Conservation (phyloP, 2,329 filamentous ascomycete species). For the Emydomyces testavorans region DNA sequence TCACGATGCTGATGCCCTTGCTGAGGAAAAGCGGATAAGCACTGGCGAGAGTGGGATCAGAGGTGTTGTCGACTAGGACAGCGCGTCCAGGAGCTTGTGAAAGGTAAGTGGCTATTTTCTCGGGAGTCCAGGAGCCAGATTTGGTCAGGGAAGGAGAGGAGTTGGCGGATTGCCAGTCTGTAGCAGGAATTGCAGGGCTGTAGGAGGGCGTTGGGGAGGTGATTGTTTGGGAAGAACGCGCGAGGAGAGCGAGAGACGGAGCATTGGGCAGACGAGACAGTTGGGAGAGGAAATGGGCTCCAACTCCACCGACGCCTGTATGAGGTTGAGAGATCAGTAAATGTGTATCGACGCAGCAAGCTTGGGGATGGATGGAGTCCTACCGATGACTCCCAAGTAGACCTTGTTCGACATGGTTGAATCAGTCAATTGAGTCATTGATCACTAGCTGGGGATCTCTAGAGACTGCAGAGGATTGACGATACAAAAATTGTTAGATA, state of each 20-base stretch:
- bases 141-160: slow-evolving; percentile 49
- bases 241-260: slow-evolving; percentile 70
- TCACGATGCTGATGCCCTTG: slow-evolving; percentile 79
- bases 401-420: slow-evolving; percentile 27
- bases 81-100: slow-evolving; percentile 64
- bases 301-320: slow-evolving; percentile 80
- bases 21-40: slow-evolving; percentile 70
- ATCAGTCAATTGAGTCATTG: slow-evolving; percentile 6
- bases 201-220: slow-evolving; percentile 59
- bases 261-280: slow-evolving; percentile 58
- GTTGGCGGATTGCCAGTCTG: slow-evolving; percentile 49
- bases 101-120: slow-evolving; percentile 67
- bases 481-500: neutral
- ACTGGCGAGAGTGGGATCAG: slow-evolving; percentile 72
- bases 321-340: slow-evolving; percentile 12
- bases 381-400: slow-evolving; percentile 36
- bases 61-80: slow-evolving; percentile 90
- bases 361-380: slow-evolving; percentile 9
- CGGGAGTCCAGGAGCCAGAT: slow-evolving; percentile 43
- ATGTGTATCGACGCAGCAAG: slow-evolving; percentile 1
- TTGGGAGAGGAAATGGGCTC: slow-evolving; percentile 79
- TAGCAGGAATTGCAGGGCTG: slow-evolving; percentile 50
- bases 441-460: neutral
- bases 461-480: neutral
- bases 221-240: slow-evolving; percentile 72